Conservation (phyloP, 1,139 yeast genomes). For the Meyerozyma elateridarum region DNA sequence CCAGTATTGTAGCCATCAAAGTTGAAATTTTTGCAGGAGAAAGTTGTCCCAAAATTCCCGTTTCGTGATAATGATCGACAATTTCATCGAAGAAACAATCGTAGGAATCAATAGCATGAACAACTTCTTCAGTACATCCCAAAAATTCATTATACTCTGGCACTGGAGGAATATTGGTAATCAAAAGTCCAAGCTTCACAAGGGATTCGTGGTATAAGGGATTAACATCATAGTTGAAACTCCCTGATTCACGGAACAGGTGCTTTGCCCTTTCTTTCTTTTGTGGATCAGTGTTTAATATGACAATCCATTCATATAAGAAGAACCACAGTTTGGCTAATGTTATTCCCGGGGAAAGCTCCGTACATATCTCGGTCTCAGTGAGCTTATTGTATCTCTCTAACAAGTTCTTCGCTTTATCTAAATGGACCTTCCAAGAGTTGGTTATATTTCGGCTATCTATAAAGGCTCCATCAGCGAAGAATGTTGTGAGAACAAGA, state of each 20-base stretch:
- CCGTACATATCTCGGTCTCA: slow-evolving; percentile 7
- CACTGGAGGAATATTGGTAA: slow-evolving; percentile 9
- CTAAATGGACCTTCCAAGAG: slow-evolving; percentile 14
- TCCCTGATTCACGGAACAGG: slow-evolving; percentile 8
- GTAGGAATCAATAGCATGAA: slow-evolving; percentile 9
- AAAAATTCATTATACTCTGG: slow-evolving; percentile 11
- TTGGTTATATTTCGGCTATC: slow-evolving; percentile 11
- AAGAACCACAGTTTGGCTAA: slow-evolving; percentile 13
- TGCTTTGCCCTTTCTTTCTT: not conserved
- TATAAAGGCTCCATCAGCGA: slow-evolving; percentile 12
- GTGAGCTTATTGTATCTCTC: slow-evolving; percentile 12
- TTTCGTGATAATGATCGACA: slow-evolving; percentile 5
- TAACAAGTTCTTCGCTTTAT: slow-evolving; percentile 13
- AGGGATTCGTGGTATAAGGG: slow-evolving; percentile 6
- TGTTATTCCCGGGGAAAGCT: slow-evolving; percentile 12
- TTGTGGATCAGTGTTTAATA: slow-evolving; percentile 6
- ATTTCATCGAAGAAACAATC: slow-evolving; percentile 7
- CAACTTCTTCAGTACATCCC: slow-evolving; percentile 10
- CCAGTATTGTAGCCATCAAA: slow-evolving; percentile 11
- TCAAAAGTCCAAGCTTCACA: slow-evolving; percentile 8
- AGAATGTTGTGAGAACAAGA: slow-evolving; percentile 14
- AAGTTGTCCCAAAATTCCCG: slow-evolving; percentile 7
- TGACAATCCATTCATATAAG: slow-evolving; percentile 13
- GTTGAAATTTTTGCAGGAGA: slow-evolving; percentile 9
- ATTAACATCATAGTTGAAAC: slow-evolving; percentile 5